phyloP scores from a whole-genome alignment of 1,284 basidiomycete species.

The Cystobasidiaceae sp. region DNA sequence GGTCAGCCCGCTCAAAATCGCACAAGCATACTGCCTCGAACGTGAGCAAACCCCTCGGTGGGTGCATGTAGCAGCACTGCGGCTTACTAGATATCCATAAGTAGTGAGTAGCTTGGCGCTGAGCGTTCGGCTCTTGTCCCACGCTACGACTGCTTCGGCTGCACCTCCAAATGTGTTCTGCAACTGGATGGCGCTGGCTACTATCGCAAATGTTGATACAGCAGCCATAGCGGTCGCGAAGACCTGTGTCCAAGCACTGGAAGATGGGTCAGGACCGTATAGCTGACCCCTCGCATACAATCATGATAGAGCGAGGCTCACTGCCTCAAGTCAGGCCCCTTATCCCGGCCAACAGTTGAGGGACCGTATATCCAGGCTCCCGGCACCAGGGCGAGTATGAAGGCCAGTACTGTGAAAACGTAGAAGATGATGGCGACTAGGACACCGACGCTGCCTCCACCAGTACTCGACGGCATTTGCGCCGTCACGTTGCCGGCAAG shows the following conservation, averaged over 20 bases:
- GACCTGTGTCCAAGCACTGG: slow-evolving; percentile 1
- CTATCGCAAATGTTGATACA: neutral
- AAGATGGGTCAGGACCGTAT: neutral
- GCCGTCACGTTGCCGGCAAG: slow-evolving; percentile 16
- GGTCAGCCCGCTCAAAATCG: slow-evolving; percentile 3
- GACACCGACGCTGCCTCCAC: slow-evolving; percentile 11
- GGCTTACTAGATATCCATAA: slow-evolving; percentile 1
- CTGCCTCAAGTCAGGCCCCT: slow-evolving; percentile 15
- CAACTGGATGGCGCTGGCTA: neutral
- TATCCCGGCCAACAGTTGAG: neutral
- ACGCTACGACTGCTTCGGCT: slow-evolving; percentile 23
- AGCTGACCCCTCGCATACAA: neutral
- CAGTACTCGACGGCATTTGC: slow-evolving; percentile 16
- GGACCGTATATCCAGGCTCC: slow-evolving; percentile 17
- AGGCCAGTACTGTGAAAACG: neutral
- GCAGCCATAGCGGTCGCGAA: slow-evolving; percentile 19
- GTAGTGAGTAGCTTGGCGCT: slow-evolving; percentile 3
- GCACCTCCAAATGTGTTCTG: slow-evolving; percentile 21
- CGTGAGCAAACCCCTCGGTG: neutral
- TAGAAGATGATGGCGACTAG: slow-evolving; percentile 11
- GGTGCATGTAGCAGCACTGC: no score
- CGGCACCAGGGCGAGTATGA: neutral
- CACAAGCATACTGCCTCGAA: slow-evolving; percentile 5
- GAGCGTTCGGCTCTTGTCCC: slow-evolving; percentile 13
- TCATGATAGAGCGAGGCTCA: no score